Conservation (phyloP, 257 asterid genomes). For the Craterostigma plantagineum region DNA sequence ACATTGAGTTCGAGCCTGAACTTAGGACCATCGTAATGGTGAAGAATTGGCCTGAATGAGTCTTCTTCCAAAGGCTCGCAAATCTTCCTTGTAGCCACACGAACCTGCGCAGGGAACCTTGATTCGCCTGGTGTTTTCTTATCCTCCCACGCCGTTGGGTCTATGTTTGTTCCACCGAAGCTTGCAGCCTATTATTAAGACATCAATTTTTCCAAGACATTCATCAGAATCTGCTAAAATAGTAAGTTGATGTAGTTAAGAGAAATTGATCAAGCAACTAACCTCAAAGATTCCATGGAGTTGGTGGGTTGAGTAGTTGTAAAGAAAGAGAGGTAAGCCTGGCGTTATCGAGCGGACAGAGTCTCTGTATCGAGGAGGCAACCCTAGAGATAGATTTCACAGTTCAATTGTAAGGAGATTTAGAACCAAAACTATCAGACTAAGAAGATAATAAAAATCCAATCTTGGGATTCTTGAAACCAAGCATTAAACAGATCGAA, state of each 20-base stretch:
- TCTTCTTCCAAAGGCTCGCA: conserved; percentile 95
- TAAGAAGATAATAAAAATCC: no score
- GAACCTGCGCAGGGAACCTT: conserved; percentile 90
- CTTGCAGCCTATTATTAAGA: conserved; percentile 82
- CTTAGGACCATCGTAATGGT: conserved; percentile 93
- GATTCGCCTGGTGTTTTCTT: conserved; percentile 85
- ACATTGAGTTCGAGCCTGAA: conserved; percentile 84
- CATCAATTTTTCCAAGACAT: not conserved
- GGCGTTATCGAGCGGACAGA: conserved; percentile 87
- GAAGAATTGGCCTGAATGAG: conserved; percentile 88
- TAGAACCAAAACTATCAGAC: no score
- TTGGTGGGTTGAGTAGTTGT: conserved; percentile 84
- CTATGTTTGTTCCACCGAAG: conserved; percentile 85
- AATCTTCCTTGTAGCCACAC: conserved; percentile 58
- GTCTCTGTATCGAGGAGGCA: conserved; percentile 88
- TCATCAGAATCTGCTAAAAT: no score
- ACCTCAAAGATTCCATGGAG: conserved; percentile 94
- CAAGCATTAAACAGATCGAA: no score
- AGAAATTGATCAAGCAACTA: conserved; percentile 4
- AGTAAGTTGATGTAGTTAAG: no score
- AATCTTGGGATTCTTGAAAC: no score
- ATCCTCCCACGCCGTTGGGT: conserved; percentile 95
- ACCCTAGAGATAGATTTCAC: conserved; percentile 23
- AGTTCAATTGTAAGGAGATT: no score
- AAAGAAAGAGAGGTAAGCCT: conserved; percentile 74